Percentiles rank a stretch among this genome's conserved stretches.
These are phyloP conservation scores for Salix brachista DNA, from an alignment of 345 rosid genomes.

Conservation along the genomic window DNA sequence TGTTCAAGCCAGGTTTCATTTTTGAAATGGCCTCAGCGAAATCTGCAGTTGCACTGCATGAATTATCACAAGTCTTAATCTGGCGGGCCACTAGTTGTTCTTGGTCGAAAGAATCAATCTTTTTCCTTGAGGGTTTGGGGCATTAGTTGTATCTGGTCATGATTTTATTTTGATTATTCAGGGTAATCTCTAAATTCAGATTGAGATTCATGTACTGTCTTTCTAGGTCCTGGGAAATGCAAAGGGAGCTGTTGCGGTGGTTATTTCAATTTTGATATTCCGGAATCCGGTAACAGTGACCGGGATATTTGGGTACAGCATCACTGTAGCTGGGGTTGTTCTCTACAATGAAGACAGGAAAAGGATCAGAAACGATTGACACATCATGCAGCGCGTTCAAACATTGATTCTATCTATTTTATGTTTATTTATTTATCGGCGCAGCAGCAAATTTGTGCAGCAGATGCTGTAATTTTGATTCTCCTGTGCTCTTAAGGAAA, in stretches of 20 bases:
- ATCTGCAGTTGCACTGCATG: neutral
- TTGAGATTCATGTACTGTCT: neutral
- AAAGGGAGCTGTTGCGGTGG: conserved; percentile 44
- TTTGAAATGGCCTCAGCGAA: neutral
- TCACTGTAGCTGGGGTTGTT: conserved; percentile 40
- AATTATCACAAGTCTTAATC: neutral
- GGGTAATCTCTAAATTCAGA: neutral
- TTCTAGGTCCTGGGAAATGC: conserved; percentile 46
- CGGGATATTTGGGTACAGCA: conserved; percentile 41
- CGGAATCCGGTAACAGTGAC: conserved; percentile 41
- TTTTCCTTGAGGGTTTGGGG: neutral
- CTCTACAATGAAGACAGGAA: conserved; percentile 45
- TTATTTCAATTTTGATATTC: conserved; percentile 38
- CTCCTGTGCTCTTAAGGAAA: neutral
- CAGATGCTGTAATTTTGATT: neutral
- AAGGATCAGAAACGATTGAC: conserved; percentile 20
- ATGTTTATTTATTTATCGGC: neutral
- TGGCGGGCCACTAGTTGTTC: neutral
- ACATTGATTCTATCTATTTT: neutral
- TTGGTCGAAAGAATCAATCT: neutral
- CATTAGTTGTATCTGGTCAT: neutral
- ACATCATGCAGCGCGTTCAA: neutral
- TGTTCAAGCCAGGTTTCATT: neutral
- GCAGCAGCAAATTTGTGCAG: neutral
- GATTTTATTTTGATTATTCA: neutral